These are phyloP conservation scores for Bonia amplexicaulis DNA, from an alignment of 176 grass and related monocot genomes.

Conservation along the genomic window DNA sequence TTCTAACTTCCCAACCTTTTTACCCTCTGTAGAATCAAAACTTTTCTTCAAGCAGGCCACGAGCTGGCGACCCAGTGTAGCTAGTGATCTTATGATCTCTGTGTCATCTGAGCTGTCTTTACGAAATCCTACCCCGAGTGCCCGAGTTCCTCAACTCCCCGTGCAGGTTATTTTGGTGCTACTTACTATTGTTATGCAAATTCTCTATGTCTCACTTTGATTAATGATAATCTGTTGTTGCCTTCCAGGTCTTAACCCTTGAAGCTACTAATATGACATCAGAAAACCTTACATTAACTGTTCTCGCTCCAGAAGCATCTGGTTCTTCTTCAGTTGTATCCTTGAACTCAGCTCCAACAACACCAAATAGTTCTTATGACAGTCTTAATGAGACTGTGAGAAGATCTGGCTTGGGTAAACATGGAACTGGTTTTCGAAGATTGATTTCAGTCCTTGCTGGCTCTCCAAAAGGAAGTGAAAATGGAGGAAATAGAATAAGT, in stretches of 20 bases:
- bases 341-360: constrained; percentile 73
- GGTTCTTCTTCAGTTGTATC: constrained; percentile 79
- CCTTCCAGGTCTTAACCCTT: constrained; percentile 89
- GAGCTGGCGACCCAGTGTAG: constrained; percentile 72
- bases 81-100: constrained; percentile 89
- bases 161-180: constrained; percentile 60
- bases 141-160: constrained; percentile 74
- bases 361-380: constrained; percentile 48
- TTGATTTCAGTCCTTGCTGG: constrained; percentile 41
- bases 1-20: constrained; percentile 27
- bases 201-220: constrained; percentile 10
- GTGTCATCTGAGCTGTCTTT: constrained; percentile 67
- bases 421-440: constrained; percentile 29
- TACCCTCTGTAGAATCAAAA: constrained; percentile 74
- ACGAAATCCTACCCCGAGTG: constrained; percentile 47
- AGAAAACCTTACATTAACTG: constrained; percentile 92
- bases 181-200: constrained; percentile 3
- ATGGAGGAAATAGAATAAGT: constrained; percentile 41
- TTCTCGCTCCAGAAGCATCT: constrained; percentile 85
- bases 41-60: constrained; percentile 93
- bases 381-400: constrained; percentile 40
- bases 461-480: constrained; percentile 54
- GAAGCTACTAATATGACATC: constrained; percentile 92
- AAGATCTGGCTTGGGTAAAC: constrained; percentile 39
- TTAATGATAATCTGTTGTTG: not conserved